A percentile compares a stretch with the other conserved stretches of the same genome.
These are phyloP conservation scores for Syzygium jambos DNA, from an alignment of 345 rosid species.

Conservation along the genomic window DNA sequence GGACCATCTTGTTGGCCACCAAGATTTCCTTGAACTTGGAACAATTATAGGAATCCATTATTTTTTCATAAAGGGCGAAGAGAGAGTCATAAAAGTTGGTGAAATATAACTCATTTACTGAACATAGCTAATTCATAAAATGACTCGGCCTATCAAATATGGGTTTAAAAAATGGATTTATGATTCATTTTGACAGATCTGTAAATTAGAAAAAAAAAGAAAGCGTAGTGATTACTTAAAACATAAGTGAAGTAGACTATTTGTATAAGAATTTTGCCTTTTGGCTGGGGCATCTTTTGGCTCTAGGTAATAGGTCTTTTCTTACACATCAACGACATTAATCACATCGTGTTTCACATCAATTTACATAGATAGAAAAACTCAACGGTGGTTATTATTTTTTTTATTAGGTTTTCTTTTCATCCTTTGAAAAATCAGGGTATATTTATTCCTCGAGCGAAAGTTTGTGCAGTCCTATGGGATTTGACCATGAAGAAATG, in stretches of 20 bases:
- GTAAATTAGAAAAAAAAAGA: neutral
- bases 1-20: fast-evolving
- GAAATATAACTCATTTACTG: neutral
- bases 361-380: neutral
- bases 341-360: neutral
- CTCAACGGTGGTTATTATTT: neutral
- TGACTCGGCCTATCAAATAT: neutral
- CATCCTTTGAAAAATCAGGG: neutral
- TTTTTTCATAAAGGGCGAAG: neutral
- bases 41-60: fast-evolving
- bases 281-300: neutral
- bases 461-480: neutral
- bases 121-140: neutral
- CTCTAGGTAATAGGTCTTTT: neutral
- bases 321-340: neutral
- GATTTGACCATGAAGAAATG: neutral
- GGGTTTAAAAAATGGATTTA: neutral
- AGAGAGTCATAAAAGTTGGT: fast-evolving
- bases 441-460: neutral
- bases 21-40: neutral
- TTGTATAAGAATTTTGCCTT: neutral
- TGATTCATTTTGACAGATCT: neutral
- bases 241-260: neutral
- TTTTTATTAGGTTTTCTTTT: neutral
- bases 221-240: neutral